Base-by-base conservation (phyloP, 2,329 filamentous ascomycete genomes). In the Penicillium griseofulvum region DNA sequence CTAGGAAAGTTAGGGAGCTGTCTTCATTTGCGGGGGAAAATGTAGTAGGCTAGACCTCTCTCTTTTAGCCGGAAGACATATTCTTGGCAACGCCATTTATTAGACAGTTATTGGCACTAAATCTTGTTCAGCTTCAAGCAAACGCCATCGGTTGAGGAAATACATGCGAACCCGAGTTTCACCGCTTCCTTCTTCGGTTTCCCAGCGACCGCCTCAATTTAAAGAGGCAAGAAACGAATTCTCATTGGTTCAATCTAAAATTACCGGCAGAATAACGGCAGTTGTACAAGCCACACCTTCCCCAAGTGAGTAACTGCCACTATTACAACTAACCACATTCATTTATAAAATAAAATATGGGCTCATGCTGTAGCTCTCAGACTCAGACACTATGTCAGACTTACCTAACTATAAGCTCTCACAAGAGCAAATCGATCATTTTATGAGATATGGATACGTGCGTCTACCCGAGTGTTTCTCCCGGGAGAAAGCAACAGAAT, bases 401-500 rank as follows among this genome's bases (percentile, higher is more conserved):
- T 37, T 36, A 0, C 7, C 48, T 17, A 49, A 26, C 1, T 58
- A 56, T 39, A 57, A 51, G n/a, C 74, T 82, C 33, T 75, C 76
- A 0, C 68, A 76, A 48, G 71, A 75, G 31, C 74, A 83, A 58
- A 78, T 80, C 47, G 69, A 76, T 47, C 80, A 82, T 59, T 86
- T 85, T 65, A 69, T 86, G 34, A 65, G 77, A 39, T 73, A 85
- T 65, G 83, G 83, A 49, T 86, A 78, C 69, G 62, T 86, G 22
- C 81, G 81, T 44, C 67, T 86, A 14, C 72, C 74, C 1, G 67
- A 76, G 28, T 85, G 82, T 72, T 83, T 83, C 65, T 76, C 78
- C 0, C 68, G 66, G 17, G 73, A 76, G 49, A 76, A 80, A 59
- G 78, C 80, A 1, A 74, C 74, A 2, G 73, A 78, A 39, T 78